Evolutionary conservation across 2,329 filamentous ascomycete species (phyloP).

Genomic region (Fusarium nelsonii): DNA sequence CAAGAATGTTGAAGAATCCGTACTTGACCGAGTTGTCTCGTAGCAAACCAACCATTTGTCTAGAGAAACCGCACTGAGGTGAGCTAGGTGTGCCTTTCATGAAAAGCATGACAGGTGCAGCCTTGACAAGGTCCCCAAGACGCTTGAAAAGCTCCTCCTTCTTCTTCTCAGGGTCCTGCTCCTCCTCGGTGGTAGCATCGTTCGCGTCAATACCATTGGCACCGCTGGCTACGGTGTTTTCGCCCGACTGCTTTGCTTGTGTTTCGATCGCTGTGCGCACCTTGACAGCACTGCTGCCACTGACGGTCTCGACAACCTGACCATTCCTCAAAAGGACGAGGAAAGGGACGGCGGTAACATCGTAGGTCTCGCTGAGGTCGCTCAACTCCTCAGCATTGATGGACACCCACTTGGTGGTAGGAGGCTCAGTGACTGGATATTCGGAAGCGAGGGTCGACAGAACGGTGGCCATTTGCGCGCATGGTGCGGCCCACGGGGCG

Average conservation of each 20-base stretch:
- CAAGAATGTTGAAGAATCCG: slow-evolving; percentile 98
- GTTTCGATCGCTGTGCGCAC: slow-evolving; percentile 88
- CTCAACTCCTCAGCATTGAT: slow-evolving; percentile 95
- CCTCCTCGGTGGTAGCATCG: slow-evolving; percentile 60
- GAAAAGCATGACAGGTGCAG: slow-evolving; percentile 97
- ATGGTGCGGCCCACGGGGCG: slow-evolving; percentile 95
- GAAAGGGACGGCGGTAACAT: slow-evolving; percentile 94
- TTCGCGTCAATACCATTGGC: slow-evolving; percentile 55
- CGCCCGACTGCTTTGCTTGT: slow-evolving; percentile 69
- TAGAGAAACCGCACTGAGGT: slow-evolving; percentile 92
- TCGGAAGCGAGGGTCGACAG: slow-evolving; percentile 87
- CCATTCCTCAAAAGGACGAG: slow-evolving; percentile 84
- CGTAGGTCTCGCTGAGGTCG: slow-evolving; percentile 91
- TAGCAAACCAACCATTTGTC: slow-evolving; percentile 87
- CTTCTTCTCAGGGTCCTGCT: slow-evolving; percentile 67
- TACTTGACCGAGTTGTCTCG: slow-evolving; percentile 94
- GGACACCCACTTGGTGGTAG: slow-evolving; percentile 82
- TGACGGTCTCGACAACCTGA: slow-evolving; percentile 84
- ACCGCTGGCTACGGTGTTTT: slow-evolving; percentile 52
- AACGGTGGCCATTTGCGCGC: slow-evolving; percentile 91
- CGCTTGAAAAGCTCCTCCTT: slow-evolving; percentile 90
- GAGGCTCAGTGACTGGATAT: slow-evolving; percentile 77
- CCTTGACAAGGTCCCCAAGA: slow-evolving; percentile 87
- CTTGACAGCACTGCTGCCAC: slow-evolving; percentile 88
- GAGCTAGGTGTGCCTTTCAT: slow-evolving; percentile 95